phyloP scores from a whole-genome alignment of 2,329 filamentous ascomycete genomes.

The Botryotinia calthae region DNA sequence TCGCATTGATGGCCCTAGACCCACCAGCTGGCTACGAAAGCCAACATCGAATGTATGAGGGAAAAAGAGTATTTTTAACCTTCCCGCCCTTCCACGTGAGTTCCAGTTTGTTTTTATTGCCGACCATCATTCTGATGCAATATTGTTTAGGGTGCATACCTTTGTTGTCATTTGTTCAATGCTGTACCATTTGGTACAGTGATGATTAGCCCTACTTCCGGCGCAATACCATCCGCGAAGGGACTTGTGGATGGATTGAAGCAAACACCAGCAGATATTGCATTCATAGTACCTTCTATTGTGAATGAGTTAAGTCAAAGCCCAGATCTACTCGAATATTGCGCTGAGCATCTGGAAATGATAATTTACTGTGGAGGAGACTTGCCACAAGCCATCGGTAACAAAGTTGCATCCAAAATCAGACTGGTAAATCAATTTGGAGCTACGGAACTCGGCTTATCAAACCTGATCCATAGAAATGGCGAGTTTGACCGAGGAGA shows the following conservation, averaged over 20 bases:
- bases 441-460: neutral
- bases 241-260: neutral
- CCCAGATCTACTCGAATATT: neutral
- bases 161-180: neutral
- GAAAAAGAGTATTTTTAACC: neutral
- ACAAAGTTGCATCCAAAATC: constrained; percentile 12
- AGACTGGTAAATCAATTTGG: neutral
- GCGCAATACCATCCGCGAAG: constrained; percentile 6
- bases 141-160: neutral
- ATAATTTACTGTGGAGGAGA: constrained; percentile 16
- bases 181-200: neutral
- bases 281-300: constrained; percentile 1
- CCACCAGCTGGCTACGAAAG: neutral
- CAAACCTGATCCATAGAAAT: neutral
- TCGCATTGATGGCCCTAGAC: neutral
- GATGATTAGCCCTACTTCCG: constrained; percentile 1
- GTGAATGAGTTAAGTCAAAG: constrained; percentile 9
- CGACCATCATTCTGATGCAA: neutral
- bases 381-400: constrained; percentile 9
- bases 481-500: neutral
- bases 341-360: neutral
- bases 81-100: constrained; percentile 13
- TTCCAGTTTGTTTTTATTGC: neutral
- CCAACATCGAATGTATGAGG: neutral
- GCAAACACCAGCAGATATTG: neutral